A percentile compares a stretch with the other conserved stretches of the same genome.
These are phyloP conservation scores for Setomelanomma holmii DNA, from an alignment of 2,329 filamentous ascomycete species.

Conservation along the genomic window DNA sequence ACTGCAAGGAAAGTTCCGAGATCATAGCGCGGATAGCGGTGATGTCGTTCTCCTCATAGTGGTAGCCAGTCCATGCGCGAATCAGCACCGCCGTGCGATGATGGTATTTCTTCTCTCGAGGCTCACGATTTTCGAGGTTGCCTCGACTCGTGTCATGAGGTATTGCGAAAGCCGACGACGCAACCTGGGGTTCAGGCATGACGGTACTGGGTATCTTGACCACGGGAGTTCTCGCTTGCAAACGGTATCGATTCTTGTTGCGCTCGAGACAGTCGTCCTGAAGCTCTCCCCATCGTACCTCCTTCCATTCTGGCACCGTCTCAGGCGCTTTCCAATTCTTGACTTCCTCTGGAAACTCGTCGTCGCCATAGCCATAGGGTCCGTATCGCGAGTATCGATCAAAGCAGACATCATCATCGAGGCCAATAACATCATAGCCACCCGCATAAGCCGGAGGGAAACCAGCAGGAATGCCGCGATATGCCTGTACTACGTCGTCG, in stretches of 20 bases:
- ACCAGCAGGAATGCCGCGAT: slow-evolving; percentile 60
- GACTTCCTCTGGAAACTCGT: slow-evolving; percentile 58
- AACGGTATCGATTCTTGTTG: slow-evolving; percentile 69
- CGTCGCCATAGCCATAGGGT: slow-evolving; percentile 65
- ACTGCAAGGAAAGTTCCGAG: slow-evolving; percentile 54
- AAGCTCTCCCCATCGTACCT: slow-evolving; percentile 73
- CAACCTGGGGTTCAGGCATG: slow-evolving; percentile 33
- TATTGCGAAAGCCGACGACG: slow-evolving; percentile 38
- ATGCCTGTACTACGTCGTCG: slow-evolving; percentile 70
- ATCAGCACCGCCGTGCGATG: slow-evolving; percentile 56
- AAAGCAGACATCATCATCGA: slow-evolving; percentile 66
- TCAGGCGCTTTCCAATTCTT: slow-evolving; percentile 48
- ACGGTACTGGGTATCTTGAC: slow-evolving; percentile 38
- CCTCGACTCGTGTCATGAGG: slow-evolving; percentile 35
- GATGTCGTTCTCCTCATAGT: slow-evolving; percentile 56
- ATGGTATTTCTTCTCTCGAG: slow-evolving; percentile 44
- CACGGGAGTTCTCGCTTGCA: slow-evolving; percentile 49
- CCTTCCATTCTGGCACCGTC: slow-evolving; percentile 63
- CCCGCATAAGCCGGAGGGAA: slow-evolving; percentile 48
- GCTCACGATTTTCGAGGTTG: slow-evolving; percentile 32
- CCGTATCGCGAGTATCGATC: slow-evolving; percentile 62
- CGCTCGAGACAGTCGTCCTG: slow-evolving; percentile 70
- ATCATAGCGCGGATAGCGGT: slow-evolving; percentile 56
- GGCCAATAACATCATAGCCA: slow-evolving; percentile 47
- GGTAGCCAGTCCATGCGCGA: slow-evolving; percentile 56